A percentile compares a stretch with the other conserved stretches of the same genome.
phyloP scores from a whole-genome alignment of 2,329 filamentous ascomycete genomes.

The Aspergillus sp. region DNA sequence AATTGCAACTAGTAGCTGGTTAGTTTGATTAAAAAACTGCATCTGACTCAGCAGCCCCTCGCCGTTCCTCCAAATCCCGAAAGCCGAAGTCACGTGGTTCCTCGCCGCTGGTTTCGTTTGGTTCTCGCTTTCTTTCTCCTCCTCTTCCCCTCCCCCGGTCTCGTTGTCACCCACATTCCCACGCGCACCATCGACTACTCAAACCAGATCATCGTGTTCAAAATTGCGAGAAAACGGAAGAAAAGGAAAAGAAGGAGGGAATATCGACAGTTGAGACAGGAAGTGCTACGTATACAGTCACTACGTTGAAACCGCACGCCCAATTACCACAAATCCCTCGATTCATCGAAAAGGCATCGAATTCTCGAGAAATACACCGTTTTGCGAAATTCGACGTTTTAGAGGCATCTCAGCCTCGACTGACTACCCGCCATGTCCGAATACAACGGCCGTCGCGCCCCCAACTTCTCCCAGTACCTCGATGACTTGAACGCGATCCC shows the following conservation, averaged over 20 bases:
- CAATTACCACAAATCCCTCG: no score
- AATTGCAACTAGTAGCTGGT: no score
- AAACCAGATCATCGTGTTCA: no score
- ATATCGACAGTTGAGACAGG: no score
- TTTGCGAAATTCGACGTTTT: neutral
- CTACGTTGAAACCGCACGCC: no score
- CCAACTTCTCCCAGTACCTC: constrained; percentile 85
- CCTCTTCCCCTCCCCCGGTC: constrained; percentile 1
- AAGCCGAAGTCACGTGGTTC: neutral
- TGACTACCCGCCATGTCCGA: constrained; percentile 57
- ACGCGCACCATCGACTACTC: neutral
- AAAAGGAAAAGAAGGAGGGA: neutral
- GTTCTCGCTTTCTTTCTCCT: constrained; percentile 1
- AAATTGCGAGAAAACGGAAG: neutral
- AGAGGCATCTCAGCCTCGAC: constrained; percentile 6
- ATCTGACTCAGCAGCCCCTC: neutral
- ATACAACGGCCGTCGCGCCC: constrained; percentile 67
- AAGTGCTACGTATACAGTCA: no score
- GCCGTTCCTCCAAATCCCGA: neutral
- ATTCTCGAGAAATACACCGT: neutral
- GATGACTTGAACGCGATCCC: constrained; percentile 70
- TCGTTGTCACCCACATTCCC: neutral
- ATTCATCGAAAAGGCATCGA: neutral
- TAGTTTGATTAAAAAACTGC: no score
- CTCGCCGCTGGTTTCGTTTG: neutral